phyloP scores from a whole-genome alignment of 805 yeast genomes.

The Kodamaea kaohsiungensis region DNA sequence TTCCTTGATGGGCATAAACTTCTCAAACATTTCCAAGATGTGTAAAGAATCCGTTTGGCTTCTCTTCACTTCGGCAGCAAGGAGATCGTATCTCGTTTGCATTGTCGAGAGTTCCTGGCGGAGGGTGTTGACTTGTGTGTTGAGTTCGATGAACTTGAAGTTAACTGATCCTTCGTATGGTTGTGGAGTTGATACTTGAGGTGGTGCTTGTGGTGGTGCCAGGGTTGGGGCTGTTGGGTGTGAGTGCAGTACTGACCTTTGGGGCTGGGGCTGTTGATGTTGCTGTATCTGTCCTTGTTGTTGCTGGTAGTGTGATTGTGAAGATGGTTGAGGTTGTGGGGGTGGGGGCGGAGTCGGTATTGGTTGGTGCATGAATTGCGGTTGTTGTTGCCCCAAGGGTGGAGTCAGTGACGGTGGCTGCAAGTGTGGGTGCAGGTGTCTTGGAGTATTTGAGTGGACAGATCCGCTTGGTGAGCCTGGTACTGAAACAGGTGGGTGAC shows the following conservation, averaged over 20 bases:
- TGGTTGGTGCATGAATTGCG: slow-evolving; percentile 6
- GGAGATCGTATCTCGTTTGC: slow-evolving; percentile 47
- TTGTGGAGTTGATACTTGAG: slow-evolving; percentile 5
- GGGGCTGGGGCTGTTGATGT: background rate
- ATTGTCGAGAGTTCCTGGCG: slow-evolving; percentile 45
- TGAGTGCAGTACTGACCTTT: slow-evolving; percentile 1
- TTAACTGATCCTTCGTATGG: slow-evolving; percentile 22
- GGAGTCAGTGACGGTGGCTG: slow-evolving; percentile 6
- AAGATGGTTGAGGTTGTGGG: background rate
- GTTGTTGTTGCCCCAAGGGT: background rate
- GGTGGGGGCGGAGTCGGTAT: slow-evolving; percentile 7
- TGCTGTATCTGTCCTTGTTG: background rate
- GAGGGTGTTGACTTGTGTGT: slow-evolving; percentile 36
- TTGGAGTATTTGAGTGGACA: background rate
- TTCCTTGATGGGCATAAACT: slow-evolving; percentile 12
- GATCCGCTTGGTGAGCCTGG: slow-evolving; percentile 6
- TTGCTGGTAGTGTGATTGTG: background rate
- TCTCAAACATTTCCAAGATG: slow-evolving; percentile 48
- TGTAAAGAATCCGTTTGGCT: slow-evolving; percentile 55
- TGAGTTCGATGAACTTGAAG: slow-evolving; percentile 37
- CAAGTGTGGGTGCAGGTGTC: slow-evolving; percentile 7
- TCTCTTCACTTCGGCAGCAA: slow-evolving; percentile 48
- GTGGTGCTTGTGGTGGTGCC: slow-evolving; percentile 4
- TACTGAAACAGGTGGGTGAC: background rate
- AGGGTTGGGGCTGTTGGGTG: slow-evolving; percentile 4